Conservation (phyloP, 2,329 filamentous ascomycete genomes). For the Didymellaceae sp. region DNA sequence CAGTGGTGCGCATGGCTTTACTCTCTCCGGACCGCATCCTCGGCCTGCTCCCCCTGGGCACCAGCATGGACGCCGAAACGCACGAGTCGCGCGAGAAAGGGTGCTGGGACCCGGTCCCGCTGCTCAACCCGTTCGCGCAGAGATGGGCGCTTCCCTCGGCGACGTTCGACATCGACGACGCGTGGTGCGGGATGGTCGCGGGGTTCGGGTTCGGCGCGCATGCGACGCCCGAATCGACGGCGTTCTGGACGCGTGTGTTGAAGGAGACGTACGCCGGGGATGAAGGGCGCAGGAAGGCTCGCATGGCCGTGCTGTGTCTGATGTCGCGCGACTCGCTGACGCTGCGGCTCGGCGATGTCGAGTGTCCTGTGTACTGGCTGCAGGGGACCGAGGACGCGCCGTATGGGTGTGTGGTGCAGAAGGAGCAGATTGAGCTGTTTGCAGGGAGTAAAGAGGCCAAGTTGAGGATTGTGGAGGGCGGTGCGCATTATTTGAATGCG, state of each 20-base stretch:
- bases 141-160: conserved; percentile 48
- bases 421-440: conserved; percentile 19
- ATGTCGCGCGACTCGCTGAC: conserved; percentile 56
- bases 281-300: conserved; percentile 53
- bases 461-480: conserved; percentile 15
- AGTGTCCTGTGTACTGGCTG: conserved; percentile 59
- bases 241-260: conserved; percentile 54
- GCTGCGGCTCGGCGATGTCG: conserved; percentile 53
- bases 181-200: conserved; percentile 55
- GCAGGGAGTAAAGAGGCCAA: conserved; percentile 6
- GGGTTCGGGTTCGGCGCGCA: conserved; percentile 55
- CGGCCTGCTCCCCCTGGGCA: conserved; percentile 61
- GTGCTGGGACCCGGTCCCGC: conserved; percentile 55
- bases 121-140: conserved; percentile 46
- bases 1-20: conserved; percentile 14
- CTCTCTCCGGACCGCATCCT: conserved; percentile 44
- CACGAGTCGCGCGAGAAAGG: conserved; percentile 51
- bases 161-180: conserved; percentile 53
- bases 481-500: conserved; percentile 21
- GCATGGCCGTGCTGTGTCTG: conserved; percentile 58
- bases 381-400: conserved; percentile 33
- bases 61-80: conserved; percentile 59
- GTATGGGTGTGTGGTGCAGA: conserved; percentile 16
- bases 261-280: conserved; percentile 57
- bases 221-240: conserved; percentile 44